A percentile compares a stretch with the other conserved stretches of the same genome.
phyloP scores from a whole-genome alignment of 257 asterid species.

The Gentiana macrophylla region DNA sequence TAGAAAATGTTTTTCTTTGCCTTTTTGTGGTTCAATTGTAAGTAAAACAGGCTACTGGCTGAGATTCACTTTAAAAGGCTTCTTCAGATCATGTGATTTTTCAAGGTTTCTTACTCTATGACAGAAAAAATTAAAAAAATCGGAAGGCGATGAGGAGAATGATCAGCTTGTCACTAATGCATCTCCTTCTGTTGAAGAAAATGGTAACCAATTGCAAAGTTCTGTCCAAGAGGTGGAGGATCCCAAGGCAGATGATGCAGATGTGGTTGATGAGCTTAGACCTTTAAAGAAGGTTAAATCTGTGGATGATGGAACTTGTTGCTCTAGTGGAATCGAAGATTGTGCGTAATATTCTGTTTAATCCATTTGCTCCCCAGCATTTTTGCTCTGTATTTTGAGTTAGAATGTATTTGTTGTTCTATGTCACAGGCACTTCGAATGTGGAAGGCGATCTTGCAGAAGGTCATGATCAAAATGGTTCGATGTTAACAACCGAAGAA shows the following conservation, averaged over 20 bases:
- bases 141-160: constrained; percentile 22
- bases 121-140: constrained; percentile 34
- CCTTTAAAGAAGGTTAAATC: constrained; percentile 76
- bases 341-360: constrained; percentile 25
- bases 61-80: no score
- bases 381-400: constrained; percentile 3
- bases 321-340: constrained; percentile 21
- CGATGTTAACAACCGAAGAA: constrained; percentile 12
- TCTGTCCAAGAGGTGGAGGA: constrained; percentile 25
- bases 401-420: constrained; percentile 9
- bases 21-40: no score
- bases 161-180: constrained; percentile 10
- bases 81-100: no score
- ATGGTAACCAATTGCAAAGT: constrained; percentile 20
- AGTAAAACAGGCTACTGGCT: no score
- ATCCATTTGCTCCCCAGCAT: constrained; percentile 2
- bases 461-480: constrained; percentile 20
- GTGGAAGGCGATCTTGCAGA: constrained; percentile 19
- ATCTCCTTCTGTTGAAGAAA: constrained; percentile 26
- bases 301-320: constrained; percentile 24
- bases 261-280: constrained; percentile 33
- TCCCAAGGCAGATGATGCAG: constrained; percentile 23
- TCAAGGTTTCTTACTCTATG: no score
- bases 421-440: constrained; percentile 26
- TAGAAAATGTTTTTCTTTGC: no score